Base-by-base conservation (phyloP, 495 filamentous ascomycete species). In the Penicillium salamii region DNA sequence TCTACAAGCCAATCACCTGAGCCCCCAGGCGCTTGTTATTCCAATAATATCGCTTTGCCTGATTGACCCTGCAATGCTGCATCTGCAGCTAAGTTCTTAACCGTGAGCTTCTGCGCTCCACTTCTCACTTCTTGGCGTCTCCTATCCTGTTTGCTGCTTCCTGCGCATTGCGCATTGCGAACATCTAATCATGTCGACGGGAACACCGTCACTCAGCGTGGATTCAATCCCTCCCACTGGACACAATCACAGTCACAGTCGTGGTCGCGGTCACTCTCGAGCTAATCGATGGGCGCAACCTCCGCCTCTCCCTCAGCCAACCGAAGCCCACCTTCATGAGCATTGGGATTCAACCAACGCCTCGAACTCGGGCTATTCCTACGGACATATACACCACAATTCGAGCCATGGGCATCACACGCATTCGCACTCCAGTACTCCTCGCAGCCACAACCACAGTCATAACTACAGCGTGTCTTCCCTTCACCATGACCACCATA, bases 251-350 rank as follows among this genome's bases (percentile, higher is more conserved):
- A 57, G 66, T 18, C 68, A 74, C 35, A 64, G 61, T 55, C 66
- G 66, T 19, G 49, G 65, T 29, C 71, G 65, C 28, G 72, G 72
- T n/a, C 72, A 74, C 47, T 63, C 59, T 49, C 68, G 72, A 39
- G 70, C 68, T 29, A 55, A 47, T 37, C 69, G 66, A 49, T 68
- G 56, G 52, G 58, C 62, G 33, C 69, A 68, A 42, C 56, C 60
- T 24, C 66, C 70, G 35, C 59, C 65, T 34, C 51, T 63, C 52
- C 57, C 66, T 21, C 59, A 58, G 14, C 56, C 58, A 18, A 42
- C 49, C 26, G 58, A 64, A 43, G 48, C 49, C 17, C 40, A 45
- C 21, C 24, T 56, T 33, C 40, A 50, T 5, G 49, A 61, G 50
- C 49, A 48, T 20, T 53, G 52, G 26, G 52, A 52, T 23, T 42